phyloP scores from a whole-genome alignment of 2,329 filamentous ascomycete genomes.

The Microdochium trichocladiopsis region DNA sequence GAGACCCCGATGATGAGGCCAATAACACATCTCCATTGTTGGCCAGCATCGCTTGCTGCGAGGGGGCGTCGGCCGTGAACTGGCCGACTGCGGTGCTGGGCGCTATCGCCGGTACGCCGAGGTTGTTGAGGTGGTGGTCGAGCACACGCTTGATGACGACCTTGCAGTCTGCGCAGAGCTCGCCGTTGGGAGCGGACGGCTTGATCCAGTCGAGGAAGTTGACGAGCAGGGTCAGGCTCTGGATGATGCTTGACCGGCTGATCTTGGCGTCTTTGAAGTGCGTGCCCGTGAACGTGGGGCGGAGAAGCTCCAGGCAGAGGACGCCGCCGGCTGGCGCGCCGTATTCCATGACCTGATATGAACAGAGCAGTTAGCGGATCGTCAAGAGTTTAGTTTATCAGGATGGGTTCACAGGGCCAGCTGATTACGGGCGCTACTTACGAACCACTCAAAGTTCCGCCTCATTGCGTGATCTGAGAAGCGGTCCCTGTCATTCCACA shows the following conservation, averaged over 20 bases:
- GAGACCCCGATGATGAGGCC: neutral
- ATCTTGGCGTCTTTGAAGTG: slow-evolving; percentile 22
- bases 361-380: too few relatives aligned
- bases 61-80: neutral
- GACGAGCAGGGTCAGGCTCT: slow-evolving; percentile 36
- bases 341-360: slow-evolving; percentile 33
- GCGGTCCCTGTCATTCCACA: slow-evolving; percentile 39
- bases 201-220: slow-evolving; percentile 39
- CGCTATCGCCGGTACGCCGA: slow-evolving; percentile 1
- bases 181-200: slow-evolving; percentile 32
- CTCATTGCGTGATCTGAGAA: slow-evolving; percentile 22
- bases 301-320: slow-evolving; percentile 35
- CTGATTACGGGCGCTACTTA: slow-evolving; percentile 15
- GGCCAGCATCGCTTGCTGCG: slow-evolving; percentile 5
- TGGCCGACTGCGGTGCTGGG: neutral
- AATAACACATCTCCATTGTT: slow-evolving; percentile 18
- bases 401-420: too few relatives aligned
- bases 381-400: too few relatives aligned
- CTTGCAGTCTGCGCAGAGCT: slow-evolving; percentile 33
- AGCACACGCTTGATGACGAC: slow-evolving; percentile 35
- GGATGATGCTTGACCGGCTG: slow-evolving; percentile 34
- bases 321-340: slow-evolving; percentile 36
- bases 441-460: slow-evolving; percentile 36
- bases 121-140: slow-evolving; percentile 33
- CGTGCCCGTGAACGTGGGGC: slow-evolving; percentile 22